These are phyloP conservation scores for Sporothrix curviconia DNA, from an alignment of 2,329 filamentous ascomycete species.

Conservation along the genomic window DNA sequence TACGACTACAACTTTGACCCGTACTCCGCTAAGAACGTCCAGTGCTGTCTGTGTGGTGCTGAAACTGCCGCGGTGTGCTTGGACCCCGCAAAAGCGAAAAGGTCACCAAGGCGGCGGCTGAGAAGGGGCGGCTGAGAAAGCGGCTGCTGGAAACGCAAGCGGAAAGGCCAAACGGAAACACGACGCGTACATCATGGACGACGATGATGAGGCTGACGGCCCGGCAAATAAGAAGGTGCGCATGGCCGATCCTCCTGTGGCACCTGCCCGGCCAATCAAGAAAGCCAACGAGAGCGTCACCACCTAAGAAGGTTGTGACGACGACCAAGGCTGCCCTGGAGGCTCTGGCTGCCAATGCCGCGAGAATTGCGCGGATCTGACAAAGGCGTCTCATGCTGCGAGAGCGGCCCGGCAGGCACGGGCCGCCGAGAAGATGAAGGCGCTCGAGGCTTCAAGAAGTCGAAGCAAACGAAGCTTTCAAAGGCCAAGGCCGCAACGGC, in stretches of 20 bases:
- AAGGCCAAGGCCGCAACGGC: too few species aligned
- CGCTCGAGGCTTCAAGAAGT: conserved; percentile 4
- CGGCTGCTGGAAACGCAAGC: background rate
- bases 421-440: conserved; percentile 11
- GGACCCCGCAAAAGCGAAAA: conserved; percentile 52
- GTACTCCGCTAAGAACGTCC: conserved; percentile 62
- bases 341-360: conserved; percentile 10
- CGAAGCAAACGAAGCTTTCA: conserved; percentile 2
- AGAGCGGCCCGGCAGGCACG: conserved; percentile 22
- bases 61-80: conserved; percentile 58
- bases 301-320: conserved; percentile 1
- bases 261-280: background rate
- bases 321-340: conserved; percentile 16
- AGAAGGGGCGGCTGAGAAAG: conserved; percentile 3
- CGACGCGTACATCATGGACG: conserved; percentile 12
- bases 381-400: conserved; percentile 22
- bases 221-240: conserved; percentile 15
- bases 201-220: background rate
- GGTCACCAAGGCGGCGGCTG: conserved; percentile 10
- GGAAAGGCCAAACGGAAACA: conserved; percentile 14
- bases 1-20: conserved; percentile 81
- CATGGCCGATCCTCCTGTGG: background rate
- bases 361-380: conserved; percentile 7
- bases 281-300: background rate
- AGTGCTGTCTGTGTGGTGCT: conserved; percentile 58